Conservation (phyloP, 208 protist genomes). For the Leishmania tropica region DNA sequence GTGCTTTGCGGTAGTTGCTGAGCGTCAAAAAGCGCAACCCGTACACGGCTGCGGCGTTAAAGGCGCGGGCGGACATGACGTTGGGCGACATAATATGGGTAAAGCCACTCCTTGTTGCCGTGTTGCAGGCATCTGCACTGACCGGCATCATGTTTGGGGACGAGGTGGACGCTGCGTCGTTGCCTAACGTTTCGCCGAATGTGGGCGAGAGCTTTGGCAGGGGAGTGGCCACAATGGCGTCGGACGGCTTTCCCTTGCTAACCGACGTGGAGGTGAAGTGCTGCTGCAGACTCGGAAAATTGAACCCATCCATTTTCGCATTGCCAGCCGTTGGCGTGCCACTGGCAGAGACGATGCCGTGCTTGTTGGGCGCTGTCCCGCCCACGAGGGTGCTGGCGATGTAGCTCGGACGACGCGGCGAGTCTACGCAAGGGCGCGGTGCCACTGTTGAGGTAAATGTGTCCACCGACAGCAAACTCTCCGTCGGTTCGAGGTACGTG, state of each 20-base stretch:
- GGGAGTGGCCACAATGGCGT: neutral
- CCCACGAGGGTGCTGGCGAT: neutral
- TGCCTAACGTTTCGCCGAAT: neutral
- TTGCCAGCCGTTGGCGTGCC: neutral
- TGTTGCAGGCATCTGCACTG: conserved; percentile 2
- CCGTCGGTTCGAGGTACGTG: conserved; percentile 24
- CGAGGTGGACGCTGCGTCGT: neutral
- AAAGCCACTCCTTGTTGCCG: neutral
- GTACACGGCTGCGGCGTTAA: conserved; percentile 28
- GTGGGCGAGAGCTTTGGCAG: neutral
- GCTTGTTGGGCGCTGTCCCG: neutral
- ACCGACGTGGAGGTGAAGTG: neutral
- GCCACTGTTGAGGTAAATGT: conserved; percentile 8
- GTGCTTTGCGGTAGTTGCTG: conserved; percentile 46
- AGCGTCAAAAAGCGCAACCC: conserved; percentile 54
- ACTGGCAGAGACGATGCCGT: neutral
- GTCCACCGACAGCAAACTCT: conserved; percentile 21
- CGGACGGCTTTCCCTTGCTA: neutral
- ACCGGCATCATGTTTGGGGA: neutral
- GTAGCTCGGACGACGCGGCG: neutral
- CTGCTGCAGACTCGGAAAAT: neutral
- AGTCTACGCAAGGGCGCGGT: neutral
- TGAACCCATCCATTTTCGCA: neutral
- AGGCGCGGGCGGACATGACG: conserved; percentile 21
- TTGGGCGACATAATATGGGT: conserved; percentile 21